Base-by-base conservation (phyloP, 345 rosid genomes). In the Fremontodendron californicum region DNA sequence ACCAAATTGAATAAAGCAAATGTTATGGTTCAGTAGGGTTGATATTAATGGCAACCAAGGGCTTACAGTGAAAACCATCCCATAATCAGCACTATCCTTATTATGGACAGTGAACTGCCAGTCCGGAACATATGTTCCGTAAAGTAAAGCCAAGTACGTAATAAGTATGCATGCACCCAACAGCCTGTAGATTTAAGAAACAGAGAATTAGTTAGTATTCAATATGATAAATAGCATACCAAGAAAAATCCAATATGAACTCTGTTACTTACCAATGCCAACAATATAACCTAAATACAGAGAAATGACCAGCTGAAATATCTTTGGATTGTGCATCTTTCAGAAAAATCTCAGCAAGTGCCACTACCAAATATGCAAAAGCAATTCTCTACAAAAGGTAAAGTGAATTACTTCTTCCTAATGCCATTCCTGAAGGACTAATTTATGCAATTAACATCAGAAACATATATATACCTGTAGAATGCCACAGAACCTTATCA, bases 401-500 rank as follows among this genome's bases (percentile, higher is more conserved):
- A 29, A 71, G 43, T 33, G 49, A 31, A 45, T 75, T 29, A 62
- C 55, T 23, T 11, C 55, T 23, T 7, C 64, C 71, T 46, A 46
- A 76, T 58, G 15, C 73, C 52, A 60, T 11, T 58, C 11, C 13
- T 16, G 23, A 27, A 68, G n/a, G 18, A 43, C 63, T 15, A 62
- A 57, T 49, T 23, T 11, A 23, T 29, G 29, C 39, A 42, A n/a
- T 10, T 18, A 61, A 43, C 3, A 73, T 33, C 51, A 42, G 57
- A 52, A 66, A 39, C 31, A 72, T 16, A 54, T 71, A 51, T 23
- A 51, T 71, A 94, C 98, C 98, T 94, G 98, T 8, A 94, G 94
- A 84, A 94, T 90, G 74, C 98, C 98, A 80, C 94, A 91, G 83
- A 88, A 87, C 73, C 98, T 89, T 77, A 94, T 84, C 80, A 75